Base-by-base conservation (phyloP, 805 yeast genomes). In the Vanderwaltozyma polyspora region DNA sequence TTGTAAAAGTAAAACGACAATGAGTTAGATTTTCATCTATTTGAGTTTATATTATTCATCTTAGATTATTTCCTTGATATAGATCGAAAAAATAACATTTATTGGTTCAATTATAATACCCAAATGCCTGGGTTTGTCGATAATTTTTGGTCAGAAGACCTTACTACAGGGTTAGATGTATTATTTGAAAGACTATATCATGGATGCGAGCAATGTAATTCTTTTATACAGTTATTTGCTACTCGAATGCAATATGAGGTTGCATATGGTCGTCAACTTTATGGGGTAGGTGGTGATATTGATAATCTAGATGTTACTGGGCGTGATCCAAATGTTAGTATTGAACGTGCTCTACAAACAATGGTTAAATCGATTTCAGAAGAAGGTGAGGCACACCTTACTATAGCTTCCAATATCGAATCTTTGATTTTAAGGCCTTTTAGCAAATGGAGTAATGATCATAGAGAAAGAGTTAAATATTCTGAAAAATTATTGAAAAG, bases 71-170 rank as follows among this genome's bases (percentile, higher is more conserved):
- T n/a, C n/a, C n/a, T n/a, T n/a, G n/a, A n/a, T n/a, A n/a, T n/a
- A n/a, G n/a, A n/a, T n/a, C n/a, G n/a, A n/a, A n/a, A n/a, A n/a
- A n/a, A n/a, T n/a, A n/a, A n/a, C n/a, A n/a, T n/a, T n/a, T n/a
- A n/a, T n/a, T n/a, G n/a, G n/a, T n/a, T n/a, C n/a, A n/a, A n/a
- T n/a, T n/a, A n/a, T n/a, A n/a, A n/a, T n/a, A n/a, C n/a, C n/a
- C n/a, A n/a, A 8, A 54, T 55, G 60, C 52, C 72, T 7, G 72
- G 83, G 15, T 79, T 81, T 59, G 74, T 83, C 4, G 84, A 79
- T 45, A 72, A 76, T 45, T 81, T 81, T 59, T 81, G 93, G 93
- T 67, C 85, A 6, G 64, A 63, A 19, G 87, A 79, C 49, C 74
- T 76, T 48, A 59, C 65, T 11, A 59, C 68, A n/a, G 76, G 82